phyloP scores from a whole-genome alignment of 805 yeast species.

The Yamadazyma kitorensis region DNA sequence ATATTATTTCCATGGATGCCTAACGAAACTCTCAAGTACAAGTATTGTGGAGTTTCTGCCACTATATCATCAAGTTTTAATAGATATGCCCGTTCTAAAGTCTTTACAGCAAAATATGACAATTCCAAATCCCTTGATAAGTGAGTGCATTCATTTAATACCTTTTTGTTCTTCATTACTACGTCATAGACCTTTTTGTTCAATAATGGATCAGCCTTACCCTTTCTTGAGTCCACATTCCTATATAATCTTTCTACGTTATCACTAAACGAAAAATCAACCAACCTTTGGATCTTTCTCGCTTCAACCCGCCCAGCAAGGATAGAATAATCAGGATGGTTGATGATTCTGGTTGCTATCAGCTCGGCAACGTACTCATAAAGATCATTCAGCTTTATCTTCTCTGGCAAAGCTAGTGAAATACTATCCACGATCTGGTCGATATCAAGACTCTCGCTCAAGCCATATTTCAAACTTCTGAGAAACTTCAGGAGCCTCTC shows the following conservation, averaged over 20 bases:
- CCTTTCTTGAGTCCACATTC: slow-evolving; percentile 33
- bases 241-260: slow-evolving; percentile 19
- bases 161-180: slow-evolving; percentile 62
- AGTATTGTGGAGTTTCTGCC: slow-evolving; percentile 90
- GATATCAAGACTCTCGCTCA: slow-evolving; percentile 14
- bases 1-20: slow-evolving; percentile 81
- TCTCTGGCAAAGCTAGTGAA: slow-evolving; percentile 18
- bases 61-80: slow-evolving; percentile 52
- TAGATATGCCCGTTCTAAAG: slow-evolving; percentile 85
- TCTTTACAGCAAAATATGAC: slow-evolving; percentile 86
- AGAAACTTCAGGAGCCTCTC: slow-evolving; percentile 11
- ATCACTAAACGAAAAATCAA: slow-evolving; percentile 21
- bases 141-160: slow-evolving; percentile 65
- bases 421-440: slow-evolving; percentile 17
- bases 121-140: slow-evolving; percentile 75
- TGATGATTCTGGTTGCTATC: slow-evolving; percentile 29
- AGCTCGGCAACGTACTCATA: slow-evolving; percentile 30
- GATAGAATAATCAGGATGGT: slow-evolving; percentile 34
- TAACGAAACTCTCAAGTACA: slow-evolving; percentile 86
- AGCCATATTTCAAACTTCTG: slow-evolving; percentile 10
- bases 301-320: slow-evolving; percentile 40
- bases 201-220: slow-evolving; percentile 41
- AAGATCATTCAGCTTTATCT: slow-evolving; percentile 17
- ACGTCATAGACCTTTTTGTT: slow-evolving; percentile 62
- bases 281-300: slow-evolving; percentile 20